Evolutionary conservation across 2,329 filamentous ascomycete genomes (phyloP).

Genomic region (Fonsecaea erecta): DNA sequence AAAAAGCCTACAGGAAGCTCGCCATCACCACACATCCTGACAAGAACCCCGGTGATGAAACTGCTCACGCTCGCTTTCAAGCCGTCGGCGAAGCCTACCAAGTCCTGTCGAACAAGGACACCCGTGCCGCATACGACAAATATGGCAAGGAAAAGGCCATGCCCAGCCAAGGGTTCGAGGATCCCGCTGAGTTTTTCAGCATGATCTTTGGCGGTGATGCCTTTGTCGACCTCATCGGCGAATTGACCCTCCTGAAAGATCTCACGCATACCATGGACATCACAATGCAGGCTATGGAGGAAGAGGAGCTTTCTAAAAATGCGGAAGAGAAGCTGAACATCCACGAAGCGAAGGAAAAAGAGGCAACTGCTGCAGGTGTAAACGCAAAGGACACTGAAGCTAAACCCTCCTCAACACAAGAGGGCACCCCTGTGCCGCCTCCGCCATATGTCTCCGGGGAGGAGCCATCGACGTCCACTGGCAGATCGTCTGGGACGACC

Average conservation of each 20-base stretch:
- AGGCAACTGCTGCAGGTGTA: conserved; percentile 49
- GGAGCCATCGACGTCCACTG: conserved; percentile 24
- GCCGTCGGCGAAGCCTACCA: conserved; percentile 74
- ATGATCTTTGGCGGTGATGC: conserved; percentile 98
- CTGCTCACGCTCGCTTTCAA: conserved; percentile 93
- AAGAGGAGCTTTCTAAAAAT: conserved; percentile 63
- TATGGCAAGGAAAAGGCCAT: conserved; percentile 94
- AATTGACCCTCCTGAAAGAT: conserved; percentile 98
- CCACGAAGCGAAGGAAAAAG: conserved; percentile 52
- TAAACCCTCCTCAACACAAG: conserved; percentile 14
- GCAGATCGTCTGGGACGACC: conserved; percentile 42
- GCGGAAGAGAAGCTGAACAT: conserved; percentile 56
- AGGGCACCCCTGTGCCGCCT: conserved; percentile 27
- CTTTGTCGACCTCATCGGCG: conserved; percentile 94
- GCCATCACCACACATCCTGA: conserved; percentile 74
- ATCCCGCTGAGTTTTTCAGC: conserved; percentile 96
- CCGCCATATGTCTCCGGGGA: conserved; percentile 34
- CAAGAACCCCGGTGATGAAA: conserved; percentile 96
- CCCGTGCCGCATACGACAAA: conserved; percentile 93
- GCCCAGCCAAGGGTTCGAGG: conserved; percentile 88
- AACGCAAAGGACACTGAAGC: conserved; percentile 43
- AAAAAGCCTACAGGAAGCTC: conserved; percentile 93
- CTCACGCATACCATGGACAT: conserved; percentile 98
- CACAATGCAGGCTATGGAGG: conserved; percentile 79
- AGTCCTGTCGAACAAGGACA: conserved; percentile 81